Evolutionary conservation across 2,329 filamentous ascomycete species (phyloP), one percentile per base, ranked within the genome.

Genomic region (Penicillium psychrosexuale): DNA sequence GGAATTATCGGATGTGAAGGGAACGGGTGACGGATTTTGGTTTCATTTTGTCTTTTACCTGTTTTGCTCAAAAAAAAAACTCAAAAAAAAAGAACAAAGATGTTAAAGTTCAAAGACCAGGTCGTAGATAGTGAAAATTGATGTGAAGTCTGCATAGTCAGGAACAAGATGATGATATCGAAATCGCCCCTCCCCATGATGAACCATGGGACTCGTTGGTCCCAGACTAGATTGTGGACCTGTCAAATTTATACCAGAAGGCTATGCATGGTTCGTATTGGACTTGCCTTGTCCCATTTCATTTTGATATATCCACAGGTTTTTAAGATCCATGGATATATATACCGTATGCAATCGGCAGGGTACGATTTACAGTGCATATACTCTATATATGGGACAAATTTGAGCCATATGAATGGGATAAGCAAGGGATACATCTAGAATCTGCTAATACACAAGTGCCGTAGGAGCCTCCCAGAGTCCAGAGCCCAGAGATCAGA

Each of bases 141-240:
- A 31, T 19, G n/a, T 30, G 40, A 28, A 30, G 13, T 15, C 11
- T n/a, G 9, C 12, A 22, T 15, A 34, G 40, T 46, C 17, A 46
- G 28, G 43, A 34, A 34, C 30, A 30, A 13, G 9, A 28, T 28
- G 22, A 40, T 8, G 22, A 6, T 19, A 8, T 50, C 2, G 30
- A 24, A 17, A 17, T 27, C 13, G 22, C 24, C 3, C 13, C 8
- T 37, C 31, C 49, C 17, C 12, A 39, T 44, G 43, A 36, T 15
- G 31, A 24, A 24, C 44, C 12, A 36, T 36, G 53, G 52, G 55
- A 47, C 42, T 40, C 15, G 22, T 61, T 36, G 34, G 22, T 24
- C 56, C 58, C 39, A 55, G 38, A 36, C 17, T 31, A 15, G 1
- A 22, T 15, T 15, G 15, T 15, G 53, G 37, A 58, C 50, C 28